These are phyloP conservation scores for Ophiostoma novo-ulmi DNA, from an alignment of 2,329 filamentous ascomycete genomes.

Conservation along the genomic window DNA sequence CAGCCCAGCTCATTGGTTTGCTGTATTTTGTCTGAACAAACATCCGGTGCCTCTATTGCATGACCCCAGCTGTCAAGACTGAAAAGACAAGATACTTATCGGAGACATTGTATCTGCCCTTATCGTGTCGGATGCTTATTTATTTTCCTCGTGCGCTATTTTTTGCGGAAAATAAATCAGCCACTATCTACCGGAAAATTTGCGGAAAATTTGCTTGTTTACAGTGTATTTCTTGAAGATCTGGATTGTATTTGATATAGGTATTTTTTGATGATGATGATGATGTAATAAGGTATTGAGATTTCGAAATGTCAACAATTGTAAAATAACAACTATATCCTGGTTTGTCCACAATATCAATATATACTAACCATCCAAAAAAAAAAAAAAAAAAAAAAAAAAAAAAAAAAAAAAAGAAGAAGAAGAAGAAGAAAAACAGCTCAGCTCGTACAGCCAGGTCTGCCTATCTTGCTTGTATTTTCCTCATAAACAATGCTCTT, in stretches of 20 bases:
- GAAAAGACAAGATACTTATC: not conserved
- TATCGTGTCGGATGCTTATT: slow-evolving; percentile 4
- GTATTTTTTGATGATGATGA: not conserved
- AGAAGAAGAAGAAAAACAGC: not conserved
- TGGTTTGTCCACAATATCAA: not conserved
- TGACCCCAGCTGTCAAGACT: not conserved
- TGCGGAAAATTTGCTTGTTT: not conserved
- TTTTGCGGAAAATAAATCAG: slow-evolving; percentile 15
- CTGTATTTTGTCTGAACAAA: not conserved
- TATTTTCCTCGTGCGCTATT: slow-evolving; percentile 15
- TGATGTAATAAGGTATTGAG: not conserved
- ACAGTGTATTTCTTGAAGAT: not conserved
- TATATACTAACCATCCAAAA: not conserved
- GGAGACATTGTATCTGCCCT: slow-evolving; percentile 11
- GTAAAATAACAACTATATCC: too few species aligned
- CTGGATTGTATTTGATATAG: not conserved
- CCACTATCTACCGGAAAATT: not conserved
- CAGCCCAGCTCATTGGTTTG: too few species aligned
- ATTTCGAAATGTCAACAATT: not conserved
- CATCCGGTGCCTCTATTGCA: not conserved
- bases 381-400: not conserved
- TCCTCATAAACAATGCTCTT: not conserved
- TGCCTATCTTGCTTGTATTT: not conserved
- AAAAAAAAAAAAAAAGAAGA: not conserved
- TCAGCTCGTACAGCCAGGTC: not conserved